A percentile compares a stretch with the other conserved stretches of the same genome.
Evolutionary conservation across 208 protist species (phyloP).

Genomic region (Trypanosoma conorhini): DNA sequence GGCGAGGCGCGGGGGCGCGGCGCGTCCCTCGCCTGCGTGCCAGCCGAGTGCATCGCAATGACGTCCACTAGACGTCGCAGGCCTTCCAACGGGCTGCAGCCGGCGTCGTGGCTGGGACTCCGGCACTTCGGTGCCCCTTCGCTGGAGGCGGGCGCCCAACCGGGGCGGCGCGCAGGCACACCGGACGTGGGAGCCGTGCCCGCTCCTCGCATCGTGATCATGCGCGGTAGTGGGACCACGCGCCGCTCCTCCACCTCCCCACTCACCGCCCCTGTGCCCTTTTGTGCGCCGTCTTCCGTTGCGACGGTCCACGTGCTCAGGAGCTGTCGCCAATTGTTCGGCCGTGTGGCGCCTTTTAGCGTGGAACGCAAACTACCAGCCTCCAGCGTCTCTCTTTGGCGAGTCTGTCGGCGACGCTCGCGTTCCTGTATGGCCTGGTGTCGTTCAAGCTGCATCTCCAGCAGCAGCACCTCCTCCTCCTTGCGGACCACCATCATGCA

Average conservation of each 20-base stretch:
- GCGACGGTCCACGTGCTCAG: constrained; percentile 2
- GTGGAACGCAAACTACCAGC: neutral
- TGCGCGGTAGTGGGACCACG: neutral
- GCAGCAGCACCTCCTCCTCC: constrained; percentile 15
- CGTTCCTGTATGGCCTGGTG: constrained; percentile 21
- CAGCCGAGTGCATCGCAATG: neutral
- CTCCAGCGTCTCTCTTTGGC: neutral
- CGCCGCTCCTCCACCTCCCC: neutral
- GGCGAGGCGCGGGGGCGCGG: neutral
- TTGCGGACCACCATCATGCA: constrained; percentile 14
- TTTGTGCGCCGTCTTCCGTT: neutral
- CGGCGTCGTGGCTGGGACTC: neutral
- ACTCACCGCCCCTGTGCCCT: neutral
- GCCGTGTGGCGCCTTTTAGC: neutral
- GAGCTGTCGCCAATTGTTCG: constrained; percentile 17
- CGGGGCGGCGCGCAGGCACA: neutral
- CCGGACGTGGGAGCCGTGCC: neutral
- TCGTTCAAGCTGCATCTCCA: neutral
- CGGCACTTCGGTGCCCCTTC: neutral
- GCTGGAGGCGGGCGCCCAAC: neutral
- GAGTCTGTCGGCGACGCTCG: neutral
- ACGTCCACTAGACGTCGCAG: neutral
- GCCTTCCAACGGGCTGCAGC: neutral
- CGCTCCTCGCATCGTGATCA: neutral
- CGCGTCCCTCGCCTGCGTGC: neutral